Conservation (phyloP, 768 basidiomycete genomes). For the Psilocybe sp. region DNA sequence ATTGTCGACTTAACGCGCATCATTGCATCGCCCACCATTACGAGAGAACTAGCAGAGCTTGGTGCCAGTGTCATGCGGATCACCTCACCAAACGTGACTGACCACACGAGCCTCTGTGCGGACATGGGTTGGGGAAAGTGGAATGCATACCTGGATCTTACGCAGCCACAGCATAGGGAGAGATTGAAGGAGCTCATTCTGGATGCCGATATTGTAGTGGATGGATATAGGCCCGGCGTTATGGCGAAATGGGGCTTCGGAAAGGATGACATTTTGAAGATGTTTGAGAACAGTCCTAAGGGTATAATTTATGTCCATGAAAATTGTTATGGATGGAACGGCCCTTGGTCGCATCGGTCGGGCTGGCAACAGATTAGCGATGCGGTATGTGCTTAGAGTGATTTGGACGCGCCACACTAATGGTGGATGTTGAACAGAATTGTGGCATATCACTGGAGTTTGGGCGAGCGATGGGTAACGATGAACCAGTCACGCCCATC, state of each 20-base stretch:
- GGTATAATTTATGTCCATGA: slow-evolving; percentile 24
- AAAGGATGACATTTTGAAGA: slow-evolving; percentile 21
- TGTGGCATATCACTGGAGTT: slow-evolving; percentile 18
- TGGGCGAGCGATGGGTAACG: slow-evolving; percentile 17
- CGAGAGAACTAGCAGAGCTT: slow-evolving; percentile 22
- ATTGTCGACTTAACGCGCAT: slow-evolving; percentile 26
- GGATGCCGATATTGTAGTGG: slow-evolving; percentile 24
- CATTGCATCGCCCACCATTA: slow-evolving; percentile 22
- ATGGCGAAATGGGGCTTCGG: slow-evolving; percentile 27
- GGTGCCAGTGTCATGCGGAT: slow-evolving; percentile 26
- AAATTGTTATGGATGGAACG: slow-evolving; percentile 28
- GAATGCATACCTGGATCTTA: slow-evolving; percentile 24
- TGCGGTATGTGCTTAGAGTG: slow-evolving; percentile 11
- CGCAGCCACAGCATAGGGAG: slow-evolving; percentile 14
- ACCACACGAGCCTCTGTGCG: slow-evolving; percentile 13
- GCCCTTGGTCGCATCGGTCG: slow-evolving; percentile 18
- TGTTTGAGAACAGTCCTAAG: slow-evolving; percentile 17
- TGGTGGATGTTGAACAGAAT: slow-evolving; percentile 3
- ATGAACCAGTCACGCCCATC: slow-evolving; percentile 19
- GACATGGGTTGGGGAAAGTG: slow-evolving; percentile 27
- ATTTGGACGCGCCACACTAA: not conserved
- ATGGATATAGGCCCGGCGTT: slow-evolving; percentile 27
- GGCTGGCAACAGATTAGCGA: slow-evolving; percentile 24
- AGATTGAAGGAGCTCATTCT: slow-evolving; percentile 17
- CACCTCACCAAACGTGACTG: slow-evolving; percentile 24